Conservation (phyloP, 805 yeast species). For the Cyberlindnera suaveolens region DNA sequence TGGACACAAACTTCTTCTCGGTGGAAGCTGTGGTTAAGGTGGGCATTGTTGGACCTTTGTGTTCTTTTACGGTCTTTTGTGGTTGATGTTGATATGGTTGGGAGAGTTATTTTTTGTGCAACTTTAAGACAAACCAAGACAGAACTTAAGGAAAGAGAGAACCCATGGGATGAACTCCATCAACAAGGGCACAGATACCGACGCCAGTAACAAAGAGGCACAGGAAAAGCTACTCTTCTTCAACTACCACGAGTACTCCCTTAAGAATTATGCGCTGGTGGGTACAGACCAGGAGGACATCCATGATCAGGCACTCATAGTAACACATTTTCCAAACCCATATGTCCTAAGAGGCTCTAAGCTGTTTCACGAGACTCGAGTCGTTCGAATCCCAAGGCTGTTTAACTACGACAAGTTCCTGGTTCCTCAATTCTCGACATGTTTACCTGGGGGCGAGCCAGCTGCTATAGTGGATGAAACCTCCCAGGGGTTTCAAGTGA, state of each 20-base stretch:
- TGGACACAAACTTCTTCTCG: constrained; percentile 17
- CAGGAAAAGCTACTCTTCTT: constrained; percentile 35
- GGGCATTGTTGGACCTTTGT: constrained; percentile 7
- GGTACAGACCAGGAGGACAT: constrained; percentile 19
- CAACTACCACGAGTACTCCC: constrained; percentile 61
- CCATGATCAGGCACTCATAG: constrained; percentile 34
- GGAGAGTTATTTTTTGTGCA: neutral
- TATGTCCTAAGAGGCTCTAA: constrained; percentile 31
- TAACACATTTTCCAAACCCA: constrained; percentile 65
- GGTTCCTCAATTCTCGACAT: constrained; percentile 50
- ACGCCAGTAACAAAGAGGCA: constrained; percentile 1
- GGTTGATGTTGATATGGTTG: neutral
- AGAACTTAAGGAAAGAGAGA: neutral
- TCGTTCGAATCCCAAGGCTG: constrained; percentile 60
- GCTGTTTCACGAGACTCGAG: constrained; percentile 36
- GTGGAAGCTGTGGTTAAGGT: constrained; percentile 6
- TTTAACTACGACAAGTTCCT: constrained; percentile 29
- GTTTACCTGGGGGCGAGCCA: constrained; percentile 55
- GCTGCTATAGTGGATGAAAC: constrained; percentile 41
- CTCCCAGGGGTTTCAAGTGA: constrained; percentile 15
- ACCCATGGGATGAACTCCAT: constrained; percentile 10
- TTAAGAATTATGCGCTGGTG: constrained; percentile 26
- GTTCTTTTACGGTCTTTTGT: neutral
- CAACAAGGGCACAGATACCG: constrained; percentile 20
- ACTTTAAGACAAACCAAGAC: neutral